These are phyloP conservation scores for Deinandra increscens DNA, from an alignment of 129 eudicot species.

Conservation along the genomic window DNA sequence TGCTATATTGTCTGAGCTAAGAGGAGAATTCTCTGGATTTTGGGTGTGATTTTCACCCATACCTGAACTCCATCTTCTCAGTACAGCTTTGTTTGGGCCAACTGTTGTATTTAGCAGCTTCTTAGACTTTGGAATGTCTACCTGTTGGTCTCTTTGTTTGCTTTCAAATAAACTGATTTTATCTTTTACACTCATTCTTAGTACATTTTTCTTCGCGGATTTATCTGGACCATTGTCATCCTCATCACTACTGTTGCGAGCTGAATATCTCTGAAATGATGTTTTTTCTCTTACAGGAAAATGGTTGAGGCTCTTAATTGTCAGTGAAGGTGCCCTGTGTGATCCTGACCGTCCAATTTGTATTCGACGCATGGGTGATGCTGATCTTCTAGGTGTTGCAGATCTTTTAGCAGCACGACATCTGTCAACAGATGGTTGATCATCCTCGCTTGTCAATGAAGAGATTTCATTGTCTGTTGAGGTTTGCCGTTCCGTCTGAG, in stretches of 20 bases:
- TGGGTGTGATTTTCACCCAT: constrained; percentile 56
- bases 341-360: constrained; percentile 93
- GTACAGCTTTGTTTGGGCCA: constrained; percentile 64
- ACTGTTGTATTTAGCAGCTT: constrained; percentile 34
- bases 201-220: constrained; percentile 47
- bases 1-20: constrained; percentile 27
- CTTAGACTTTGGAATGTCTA: constrained; percentile 36
- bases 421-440: constrained; percentile 68
- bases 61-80: constrained; percentile 98
- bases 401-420: constrained; percentile 62
- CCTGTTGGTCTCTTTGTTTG: constrained; percentile 68
- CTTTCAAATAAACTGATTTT: constrained; percentile 90
- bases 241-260: constrained; percentile 55
- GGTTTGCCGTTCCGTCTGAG: constrained; percentile 62
- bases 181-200: constrained; percentile 89
- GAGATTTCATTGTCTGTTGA: constrained; percentile 62
- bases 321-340: constrained; percentile 67
- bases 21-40: constrained; percentile 30
- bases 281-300: constrained; percentile 62
- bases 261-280: constrained; percentile 46
- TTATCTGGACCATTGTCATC: constrained; percentile 45
- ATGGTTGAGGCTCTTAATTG: constrained; percentile 71
- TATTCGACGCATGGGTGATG: constrained; percentile 92
- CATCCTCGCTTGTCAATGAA: constrained; percentile 74
- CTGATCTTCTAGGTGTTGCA: constrained; percentile 87